Evolutionary conservation across 2,329 filamentous ascomycete genomes (phyloP).

Genomic region (Scytalidium sp.): DNA sequence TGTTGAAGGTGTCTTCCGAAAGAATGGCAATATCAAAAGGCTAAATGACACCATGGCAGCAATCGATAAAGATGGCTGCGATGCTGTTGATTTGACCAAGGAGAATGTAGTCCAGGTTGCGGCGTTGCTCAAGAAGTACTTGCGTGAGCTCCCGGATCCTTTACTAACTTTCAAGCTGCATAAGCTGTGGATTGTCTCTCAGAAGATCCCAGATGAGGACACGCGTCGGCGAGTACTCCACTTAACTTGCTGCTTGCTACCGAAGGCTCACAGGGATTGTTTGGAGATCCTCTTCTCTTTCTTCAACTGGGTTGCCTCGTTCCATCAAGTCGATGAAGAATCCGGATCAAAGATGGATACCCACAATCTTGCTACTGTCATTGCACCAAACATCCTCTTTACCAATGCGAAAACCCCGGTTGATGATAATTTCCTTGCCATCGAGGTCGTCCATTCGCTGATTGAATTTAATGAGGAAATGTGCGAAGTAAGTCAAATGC

Average conservation of each 20-base stretch:
- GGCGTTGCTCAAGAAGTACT: constrained; percentile 89
- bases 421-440: constrained; percentile 90
- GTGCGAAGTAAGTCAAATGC: constrained; percentile 72
- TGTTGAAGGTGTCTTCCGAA: constrained; percentile 96
- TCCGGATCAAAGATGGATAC: constrained; percentile 98
- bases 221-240: constrained; percentile 84
- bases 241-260: constrained; percentile 85
- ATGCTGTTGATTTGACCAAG: constrained; percentile 79
- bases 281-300: constrained; percentile 95
- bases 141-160: constrained; percentile 91
- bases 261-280: constrained; percentile 88
- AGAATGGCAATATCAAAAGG: constrained; percentile 97
- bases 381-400: constrained; percentile 91
- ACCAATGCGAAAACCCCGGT: constrained; percentile 64
- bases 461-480: constrained; percentile 95
- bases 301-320: constrained; percentile 95
- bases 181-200: constrained; percentile 82
- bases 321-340: constrained; percentile 96
- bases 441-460: constrained; percentile 86
- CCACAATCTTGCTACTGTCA: constrained; percentile 94
- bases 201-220: constrained; percentile 80
- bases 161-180: constrained; percentile 95
- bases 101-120: constrained; percentile 93
- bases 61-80: constrained; percentile 83
- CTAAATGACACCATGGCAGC: constrained; percentile 80